Base-by-base conservation (phyloP, 495 filamentous ascomycete species). In the Neohortaea acidophila region DNA sequence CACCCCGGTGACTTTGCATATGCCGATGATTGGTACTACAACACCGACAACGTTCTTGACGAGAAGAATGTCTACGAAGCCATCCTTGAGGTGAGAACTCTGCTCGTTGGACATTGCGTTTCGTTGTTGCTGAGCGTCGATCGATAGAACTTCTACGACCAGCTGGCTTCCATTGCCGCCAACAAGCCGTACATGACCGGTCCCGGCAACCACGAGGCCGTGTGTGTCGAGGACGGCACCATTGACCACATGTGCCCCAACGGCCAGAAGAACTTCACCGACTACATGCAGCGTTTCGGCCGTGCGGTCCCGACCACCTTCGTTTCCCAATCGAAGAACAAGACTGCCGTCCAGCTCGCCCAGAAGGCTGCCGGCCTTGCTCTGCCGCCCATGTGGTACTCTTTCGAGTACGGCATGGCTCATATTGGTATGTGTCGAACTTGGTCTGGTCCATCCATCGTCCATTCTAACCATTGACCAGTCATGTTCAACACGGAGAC, bases 1-100 rank as follows among this genome's bases (percentile, higher is more conserved):
- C 73, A 77, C 48, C 70, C 71, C 2, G 64, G 64, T 5, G 64
- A 68, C 41, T 51, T 68, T 19, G 64, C 50, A 0, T 68, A 68
- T 28, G 64, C 64, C 12, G 64, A 68, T 33, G 64, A 68, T 38
- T 68, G 64, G 64, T 51, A 58, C 31, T 39, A 58, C 10, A 59
- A 43, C 31, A 45, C 55, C 3, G 52, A 59, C 38, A 66, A 67
- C 45, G 36, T 60, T 6, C 36, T 67, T 22, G 55, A 61, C 20
- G 61, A 60, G 29, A 53, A 47, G 15, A 45, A 63, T 34, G 61
- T 57, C 4, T 65, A 60, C 43, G 52, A 62, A 29, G 62, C 61
- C 35, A 65, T 65, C 47, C 37, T 58, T 4, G 62, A 65, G 42
- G n/a, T n/a, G n/a, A n/a, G n/a, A n/a, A n/a, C n/a, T n/a, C n/a